Conservation (phyloP, 2,329 filamentous ascomycete species). For the Exophiala lecanii-corni region DNA sequence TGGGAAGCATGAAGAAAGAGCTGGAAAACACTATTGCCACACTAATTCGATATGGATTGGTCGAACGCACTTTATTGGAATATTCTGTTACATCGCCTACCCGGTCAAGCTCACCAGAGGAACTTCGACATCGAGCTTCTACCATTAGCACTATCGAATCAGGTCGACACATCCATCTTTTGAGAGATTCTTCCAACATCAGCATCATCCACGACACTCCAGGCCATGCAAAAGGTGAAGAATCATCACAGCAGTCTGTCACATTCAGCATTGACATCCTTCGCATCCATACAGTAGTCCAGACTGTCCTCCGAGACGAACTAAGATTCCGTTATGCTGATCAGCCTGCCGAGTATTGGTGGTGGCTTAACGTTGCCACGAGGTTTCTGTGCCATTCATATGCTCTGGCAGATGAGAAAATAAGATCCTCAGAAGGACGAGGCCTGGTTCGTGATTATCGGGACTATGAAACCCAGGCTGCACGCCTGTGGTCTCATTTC, state of each 20-base stretch:
- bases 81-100: constrained; percentile 24
- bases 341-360: constrained; percentile 33
- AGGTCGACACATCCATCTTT: neutral
- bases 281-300: constrained; percentile 46
- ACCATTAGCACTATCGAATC: constrained; percentile 2
- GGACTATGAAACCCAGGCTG: constrained; percentile 45
- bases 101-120: constrained; percentile 12
- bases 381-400: constrained; percentile 41
- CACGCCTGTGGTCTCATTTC: constrained; percentile 37
- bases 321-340: constrained; percentile 30
- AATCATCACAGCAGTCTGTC: constrained; percentile 18
- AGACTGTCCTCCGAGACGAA: constrained; percentile 45
- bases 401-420: constrained; percentile 37
- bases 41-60: constrained; percentile 43
- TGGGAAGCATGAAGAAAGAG: constrained; percentile 32
- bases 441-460: constrained; percentile 44
- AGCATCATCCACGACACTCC: constrained; percentile 10
- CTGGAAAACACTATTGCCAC: constrained; percentile 44
- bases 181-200: constrained; percentile 13
- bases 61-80: constrained; percentile 38
- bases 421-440: constrained; percentile 34
- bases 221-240: constrained; percentile 10
- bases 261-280: constrained; percentile 38
- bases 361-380: constrained; percentile 41
- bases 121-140: constrained; percentile 3